Base-by-base conservation (phyloP, 345 rosid species). In the Eutrema yunnanense region DNA sequence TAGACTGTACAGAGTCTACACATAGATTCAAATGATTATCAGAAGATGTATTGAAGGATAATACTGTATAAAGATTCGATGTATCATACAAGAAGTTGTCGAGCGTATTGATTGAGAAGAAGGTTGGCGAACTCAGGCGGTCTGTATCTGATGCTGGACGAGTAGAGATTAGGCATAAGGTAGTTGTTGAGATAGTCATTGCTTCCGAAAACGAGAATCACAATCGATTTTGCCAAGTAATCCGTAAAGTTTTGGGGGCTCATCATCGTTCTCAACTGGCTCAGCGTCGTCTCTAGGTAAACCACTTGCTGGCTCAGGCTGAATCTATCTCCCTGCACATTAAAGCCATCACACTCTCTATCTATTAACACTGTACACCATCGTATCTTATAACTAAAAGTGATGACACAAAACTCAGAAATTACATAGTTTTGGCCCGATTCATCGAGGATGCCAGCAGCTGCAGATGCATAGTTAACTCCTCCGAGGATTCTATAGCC, bases 121-220 rank as follows among this genome's bases (percentile, higher is more conserved):
- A 88, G 83, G 67, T 87, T 75, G 26, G 89, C 94, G 36, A 67
- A 96, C 12, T 82, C 82, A 3, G 70, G 72, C 3, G 88, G 95
- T 64, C 49, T 86, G 74, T 85, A 96, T 67, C 56, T 83, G 62
- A 44, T 47, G 73, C 84, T 76, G 41, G 91, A 87, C n/a, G 82
- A 46, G 77, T 92, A 92, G 36, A 87, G 50, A 38, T 73, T 62
- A 10, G 97, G 92, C 88, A 90, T 58, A 72, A 96, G 93, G 73
- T 87, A 96, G 83, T 90, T 96, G 86, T 90, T 87, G 82, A 92
- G 87, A 82, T 96, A 96, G 80, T 96, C 98, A 75, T 90, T 92
- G 78, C 97, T 92, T 38, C 98, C 98, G 55, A 96, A 83, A 37
- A 83, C 86, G 59, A 89, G 62, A 77, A 93, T 53, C 16, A 80